Evolutionary conservation across 768 basidiomycete species (phyloP).

Genomic region (Lentinus tigrinus): DNA sequence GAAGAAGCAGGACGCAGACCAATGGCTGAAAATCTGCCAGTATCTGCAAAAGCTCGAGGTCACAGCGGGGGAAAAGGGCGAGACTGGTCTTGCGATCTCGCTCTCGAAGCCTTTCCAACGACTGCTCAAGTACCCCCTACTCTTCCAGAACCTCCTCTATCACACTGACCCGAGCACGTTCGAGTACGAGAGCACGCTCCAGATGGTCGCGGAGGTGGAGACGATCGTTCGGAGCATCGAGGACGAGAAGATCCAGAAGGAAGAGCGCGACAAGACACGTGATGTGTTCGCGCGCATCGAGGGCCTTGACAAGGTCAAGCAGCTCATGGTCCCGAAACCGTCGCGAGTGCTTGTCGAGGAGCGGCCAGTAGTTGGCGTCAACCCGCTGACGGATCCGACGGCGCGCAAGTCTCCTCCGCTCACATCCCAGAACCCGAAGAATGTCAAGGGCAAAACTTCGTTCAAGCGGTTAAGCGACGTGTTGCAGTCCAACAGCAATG

Average conservation of each 20-base stretch:
- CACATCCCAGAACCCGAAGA: conserved; percentile 42
- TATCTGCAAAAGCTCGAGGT: conserved; percentile 77
- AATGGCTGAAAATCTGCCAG: conserved; percentile 77
- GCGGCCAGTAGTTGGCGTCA: conserved; percentile 44
- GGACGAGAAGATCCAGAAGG: conserved; percentile 96
- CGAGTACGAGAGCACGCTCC: conserved; percentile 94
- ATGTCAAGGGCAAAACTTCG: conserved; percentile 78
- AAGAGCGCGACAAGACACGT: conserved; percentile 92
- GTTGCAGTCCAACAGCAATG: conserved; percentile 52
- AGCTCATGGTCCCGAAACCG: conserved; percentile 88
- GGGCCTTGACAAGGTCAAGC: conserved; percentile 90
- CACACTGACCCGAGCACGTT: conserved; percentile 96
- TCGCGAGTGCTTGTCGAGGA: conserved; percentile 88
- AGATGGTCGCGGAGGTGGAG: conserved; percentile 97
- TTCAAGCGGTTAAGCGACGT: conserved; percentile 90
- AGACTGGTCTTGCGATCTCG: conserved; percentile 92
- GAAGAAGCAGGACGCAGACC: conserved; percentile 77
- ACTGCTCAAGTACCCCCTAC: conserved; percentile 91
- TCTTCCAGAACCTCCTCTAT: conserved; percentile 96
- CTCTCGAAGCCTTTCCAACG: conserved; percentile 97
- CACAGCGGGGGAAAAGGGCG: conserved; percentile 78
- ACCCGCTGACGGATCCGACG: conserved; percentile 14
- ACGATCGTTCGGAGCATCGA: conserved; percentile 95
- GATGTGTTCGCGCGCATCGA: conserved; percentile 97
- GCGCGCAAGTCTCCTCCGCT: conserved; percentile 31